phyloP scores from a whole-genome alignment of 345 rosid species.

The Corymbia maculata region DNA sequence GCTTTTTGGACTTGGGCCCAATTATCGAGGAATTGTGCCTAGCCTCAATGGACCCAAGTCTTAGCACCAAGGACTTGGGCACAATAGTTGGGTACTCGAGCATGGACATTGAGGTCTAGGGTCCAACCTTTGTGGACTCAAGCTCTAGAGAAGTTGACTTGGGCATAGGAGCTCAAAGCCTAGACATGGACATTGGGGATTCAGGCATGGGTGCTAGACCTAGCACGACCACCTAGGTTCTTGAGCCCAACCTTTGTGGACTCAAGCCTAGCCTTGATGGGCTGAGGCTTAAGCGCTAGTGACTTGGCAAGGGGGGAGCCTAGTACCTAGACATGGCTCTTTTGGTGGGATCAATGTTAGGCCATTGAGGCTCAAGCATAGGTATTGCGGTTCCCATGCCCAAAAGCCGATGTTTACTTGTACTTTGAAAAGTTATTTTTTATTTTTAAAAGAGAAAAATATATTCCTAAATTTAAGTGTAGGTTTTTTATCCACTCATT shows the following conservation, averaged over 20 bases:
- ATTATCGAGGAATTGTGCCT: fast-evolving
- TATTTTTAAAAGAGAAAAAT: too few relatives aligned
- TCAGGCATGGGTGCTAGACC: background rate
- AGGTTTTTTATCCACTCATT: too few relatives aligned
- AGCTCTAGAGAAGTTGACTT: background rate
- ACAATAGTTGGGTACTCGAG: fast-evolving
- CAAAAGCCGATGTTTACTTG: background rate
- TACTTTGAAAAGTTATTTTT: background rate
- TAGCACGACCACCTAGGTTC: background rate
- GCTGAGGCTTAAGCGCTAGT: background rate
- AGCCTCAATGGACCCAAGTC: background rate
- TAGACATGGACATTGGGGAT: background rate
- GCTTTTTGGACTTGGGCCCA: background rate
- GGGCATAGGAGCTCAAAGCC: background rate
- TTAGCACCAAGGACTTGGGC: background rate
- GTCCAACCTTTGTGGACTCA: background rate
- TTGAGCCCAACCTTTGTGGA: background rate
- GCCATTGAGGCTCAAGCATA: background rate
- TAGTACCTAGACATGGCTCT: background rate
- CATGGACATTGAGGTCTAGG: background rate
- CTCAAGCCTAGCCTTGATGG: background rate
- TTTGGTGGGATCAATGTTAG: background rate
- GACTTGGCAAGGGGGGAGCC: background rate
- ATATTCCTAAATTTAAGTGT: background rate
- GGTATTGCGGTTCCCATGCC: background rate